Percentiles rank a stretch among this genome's conserved stretches.
These are phyloP conservation scores for Xylaria venustula DNA, from an alignment of 495 filamentous ascomycete species.

Conservation along the genomic window DNA sequence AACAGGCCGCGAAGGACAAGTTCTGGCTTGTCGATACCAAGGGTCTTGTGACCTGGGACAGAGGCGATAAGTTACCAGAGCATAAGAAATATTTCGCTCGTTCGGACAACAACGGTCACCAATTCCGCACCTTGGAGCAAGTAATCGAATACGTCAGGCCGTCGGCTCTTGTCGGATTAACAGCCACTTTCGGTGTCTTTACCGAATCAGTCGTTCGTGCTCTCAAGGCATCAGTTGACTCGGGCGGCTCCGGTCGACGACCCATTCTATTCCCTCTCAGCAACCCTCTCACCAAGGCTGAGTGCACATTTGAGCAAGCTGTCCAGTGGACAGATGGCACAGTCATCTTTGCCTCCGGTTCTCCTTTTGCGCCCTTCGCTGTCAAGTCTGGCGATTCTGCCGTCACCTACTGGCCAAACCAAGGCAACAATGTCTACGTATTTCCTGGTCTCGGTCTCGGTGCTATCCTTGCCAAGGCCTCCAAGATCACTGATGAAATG, in stretches of 20 bases:
- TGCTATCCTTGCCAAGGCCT: slow-evolving; percentile 87
- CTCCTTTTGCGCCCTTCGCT: slow-evolving; percentile 78
- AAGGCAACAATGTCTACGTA: slow-evolving; percentile 90
- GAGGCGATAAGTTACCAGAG: slow-evolving; percentile 89
- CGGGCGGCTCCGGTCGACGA: slow-evolving; percentile 69
- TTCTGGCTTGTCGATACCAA: slow-evolving; percentile 98
- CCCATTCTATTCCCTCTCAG: slow-evolving; percentile 93
- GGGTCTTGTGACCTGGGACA: slow-evolving; percentile 90
- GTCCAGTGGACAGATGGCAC: slow-evolving; percentile 85
- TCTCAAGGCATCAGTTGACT: slow-evolving; percentile 64
- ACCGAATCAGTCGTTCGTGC: slow-evolving; percentile 80
- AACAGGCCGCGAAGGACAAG: slow-evolving; percentile 82
- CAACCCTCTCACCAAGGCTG: slow-evolving; percentile 92
- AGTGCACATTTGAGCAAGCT: slow-evolving; percentile 94
- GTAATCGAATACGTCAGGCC: slow-evolving; percentile 93
- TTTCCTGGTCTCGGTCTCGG: slow-evolving; percentile 97
- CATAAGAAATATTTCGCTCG: slow-evolving; percentile 99
- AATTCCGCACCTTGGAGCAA: slow-evolving; percentile 85
- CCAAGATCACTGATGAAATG: slow-evolving; percentile 91
- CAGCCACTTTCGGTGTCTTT: slow-evolving; percentile 92
- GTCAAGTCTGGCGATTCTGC: slow-evolving; percentile 63
- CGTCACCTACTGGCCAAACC: slow-evolving; percentile 79
- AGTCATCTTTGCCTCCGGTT: slow-evolving; percentile 91
- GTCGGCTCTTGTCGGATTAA: slow-evolving; percentile 90
- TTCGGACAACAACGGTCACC: slow-evolving; percentile 84